Evolutionary conservation across 1,284 basidiomycete genomes (phyloP).

Genomic region (Porogramme epimiltina): DNA sequence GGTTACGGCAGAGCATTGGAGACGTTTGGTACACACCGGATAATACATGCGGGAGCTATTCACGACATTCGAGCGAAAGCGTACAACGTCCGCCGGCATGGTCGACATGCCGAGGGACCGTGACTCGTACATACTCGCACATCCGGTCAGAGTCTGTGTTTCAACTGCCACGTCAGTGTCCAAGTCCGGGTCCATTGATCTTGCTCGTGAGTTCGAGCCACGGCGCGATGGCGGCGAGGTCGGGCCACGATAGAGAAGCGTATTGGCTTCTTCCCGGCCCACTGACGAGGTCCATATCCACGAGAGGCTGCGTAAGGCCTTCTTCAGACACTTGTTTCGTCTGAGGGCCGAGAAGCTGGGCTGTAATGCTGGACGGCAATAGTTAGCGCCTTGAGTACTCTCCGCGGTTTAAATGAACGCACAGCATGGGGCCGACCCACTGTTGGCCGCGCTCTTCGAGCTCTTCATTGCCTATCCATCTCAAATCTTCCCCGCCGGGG

Average conservation of each 20-base stretch:
- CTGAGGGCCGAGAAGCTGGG: conserved; percentile 56
- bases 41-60: background rate
- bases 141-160: background rate
- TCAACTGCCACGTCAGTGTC: conserved; percentile 39
- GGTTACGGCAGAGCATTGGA: conserved; percentile 6
- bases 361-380: conserved; percentile 52
- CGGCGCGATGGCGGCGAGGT: conserved; percentile 71
- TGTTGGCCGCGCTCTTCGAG: conserved; percentile 61
- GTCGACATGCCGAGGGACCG: no score
- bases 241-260: conserved; percentile 67
- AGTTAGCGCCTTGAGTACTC: background rate
- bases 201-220: conserved; percentile 72
- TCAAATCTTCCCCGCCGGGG: conserved; percentile 63
- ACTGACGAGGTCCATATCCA: conserved; percentile 52
- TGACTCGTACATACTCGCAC: conserved; percentile 10
- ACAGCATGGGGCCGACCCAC: conserved; percentile 79
- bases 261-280: conserved; percentile 58
- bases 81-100: no score
- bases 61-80: background rate
- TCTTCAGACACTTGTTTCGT: conserved; percentile 40
- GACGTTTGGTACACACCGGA: conserved; percentile 14
- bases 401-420: conserved; percentile 23
- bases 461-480: conserved; percentile 58
- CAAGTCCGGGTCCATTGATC: conserved; percentile 70
- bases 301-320: conserved; percentile 37